A percentile compares a stretch with the other conserved stretches of the same genome.
These are phyloP conservation scores for Eremochloa ophiuroides DNA, from an alignment of 176 grass and related monocot species.

Conservation along the genomic window DNA sequence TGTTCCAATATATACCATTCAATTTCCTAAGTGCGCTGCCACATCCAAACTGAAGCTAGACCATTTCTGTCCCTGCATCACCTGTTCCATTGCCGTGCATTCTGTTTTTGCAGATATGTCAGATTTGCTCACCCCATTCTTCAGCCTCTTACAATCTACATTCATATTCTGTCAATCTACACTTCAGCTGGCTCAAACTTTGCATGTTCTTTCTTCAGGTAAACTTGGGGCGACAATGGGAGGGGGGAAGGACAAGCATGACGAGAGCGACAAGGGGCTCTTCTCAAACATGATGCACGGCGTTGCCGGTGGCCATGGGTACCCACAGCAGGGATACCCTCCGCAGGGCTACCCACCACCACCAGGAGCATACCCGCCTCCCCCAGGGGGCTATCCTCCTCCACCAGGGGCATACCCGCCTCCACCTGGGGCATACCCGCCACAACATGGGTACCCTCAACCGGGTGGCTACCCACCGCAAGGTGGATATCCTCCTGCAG, in stretches of 20 bases:
- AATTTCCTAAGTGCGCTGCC: neutral
- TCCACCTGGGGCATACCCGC: constrained; percentile 29
- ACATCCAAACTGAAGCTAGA: neutral
- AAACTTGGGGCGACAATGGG: constrained; percentile 35
- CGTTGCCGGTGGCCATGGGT: constrained; percentile 27
- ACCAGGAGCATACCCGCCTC: constrained; percentile 40
- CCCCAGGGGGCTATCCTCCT: constrained; percentile 27
- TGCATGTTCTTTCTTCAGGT: neutral
- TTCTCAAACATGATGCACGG: constrained; percentile 49
- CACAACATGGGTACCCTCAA: constrained; percentile 29
- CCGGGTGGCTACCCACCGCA: neutral
- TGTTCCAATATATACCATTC: neutral
- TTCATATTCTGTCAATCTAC: neutral
- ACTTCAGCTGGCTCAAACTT: neutral
- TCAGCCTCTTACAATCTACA: neutral
- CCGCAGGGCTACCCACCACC: constrained; percentile 45
- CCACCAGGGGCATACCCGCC: constrained; percentile 26
- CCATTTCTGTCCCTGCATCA: neutral
- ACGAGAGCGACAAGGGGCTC: constrained; percentile 61
- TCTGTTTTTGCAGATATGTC: neutral
- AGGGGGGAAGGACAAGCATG: constrained; percentile 54
- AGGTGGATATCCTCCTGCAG: constrained; percentile 35
- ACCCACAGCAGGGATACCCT: constrained; percentile 43
- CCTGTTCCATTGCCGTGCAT: neutral
- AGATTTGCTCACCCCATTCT: neutral